These are phyloP conservation scores for Botrytis aclada DNA, from an alignment of 2,329 filamentous ascomycete species.

Conservation along the genomic window DNA sequence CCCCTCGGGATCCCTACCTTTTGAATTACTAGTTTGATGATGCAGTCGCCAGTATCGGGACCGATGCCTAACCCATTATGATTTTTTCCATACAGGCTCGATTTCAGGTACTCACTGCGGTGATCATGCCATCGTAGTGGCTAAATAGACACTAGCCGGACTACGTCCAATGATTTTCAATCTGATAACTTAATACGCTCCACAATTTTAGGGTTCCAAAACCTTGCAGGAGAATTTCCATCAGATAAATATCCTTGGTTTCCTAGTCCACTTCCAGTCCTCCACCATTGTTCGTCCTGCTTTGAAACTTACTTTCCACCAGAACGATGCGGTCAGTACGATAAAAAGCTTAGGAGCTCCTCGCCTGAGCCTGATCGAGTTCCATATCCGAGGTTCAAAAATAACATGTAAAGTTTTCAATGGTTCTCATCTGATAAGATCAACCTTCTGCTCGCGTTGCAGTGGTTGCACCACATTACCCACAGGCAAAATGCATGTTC, in stretches of 20 bases:
- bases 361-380: neutral
- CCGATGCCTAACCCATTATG: neutral
- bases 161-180: conserved; percentile 5
- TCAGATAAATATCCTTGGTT: conserved; percentile 1
- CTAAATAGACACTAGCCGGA: neutral
- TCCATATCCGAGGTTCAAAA: neutral
- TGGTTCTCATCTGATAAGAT: conserved; percentile 14
- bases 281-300: neutral
- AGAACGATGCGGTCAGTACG: neutral
- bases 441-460: neutral
- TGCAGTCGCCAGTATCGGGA: neutral
- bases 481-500: neutral
- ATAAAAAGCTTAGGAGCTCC: neutral
- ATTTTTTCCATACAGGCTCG: neutral
- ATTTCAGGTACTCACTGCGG: neutral
- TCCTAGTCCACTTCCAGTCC: neutral
- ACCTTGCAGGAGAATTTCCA: neutral
- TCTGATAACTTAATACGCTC: conserved; percentile 4
- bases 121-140: neutral
- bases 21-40: neutral
- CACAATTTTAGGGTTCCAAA: neutral
- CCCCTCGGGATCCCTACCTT: neutral
- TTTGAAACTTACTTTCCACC: neutral
- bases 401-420: neutral
- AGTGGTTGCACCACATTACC: neutral